Evolutionary conservation across 345 rosid genomes (phyloP).

Genomic region (Excoecaria agallocha): DNA sequence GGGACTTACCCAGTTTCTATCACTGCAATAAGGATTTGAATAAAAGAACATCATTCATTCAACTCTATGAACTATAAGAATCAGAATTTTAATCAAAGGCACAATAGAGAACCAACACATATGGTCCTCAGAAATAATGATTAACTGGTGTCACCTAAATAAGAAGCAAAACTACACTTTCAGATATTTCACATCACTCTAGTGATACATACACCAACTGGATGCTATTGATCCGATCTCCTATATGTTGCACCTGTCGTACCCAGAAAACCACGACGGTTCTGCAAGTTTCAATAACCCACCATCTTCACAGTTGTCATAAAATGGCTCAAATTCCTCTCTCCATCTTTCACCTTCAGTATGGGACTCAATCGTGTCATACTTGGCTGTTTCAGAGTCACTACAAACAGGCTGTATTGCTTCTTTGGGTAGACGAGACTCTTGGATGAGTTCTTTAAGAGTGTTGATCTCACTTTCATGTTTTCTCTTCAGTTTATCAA

Average conservation of each 20-base stretch:
- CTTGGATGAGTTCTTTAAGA: slow-evolving; percentile 39
- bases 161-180: slow-evolving; percentile 9
- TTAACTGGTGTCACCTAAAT: slow-evolving; percentile 5
- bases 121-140: slow-evolving; percentile 31
- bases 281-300: slow-evolving; percentile 58
- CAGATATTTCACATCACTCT: slow-evolving; percentile 25
- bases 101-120: slow-evolving; percentile 29
- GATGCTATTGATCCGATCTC: not conserved
- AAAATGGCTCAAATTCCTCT: slow-evolving; percentile 62
- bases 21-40: not conserved
- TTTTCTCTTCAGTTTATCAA: slow-evolving; percentile 53
- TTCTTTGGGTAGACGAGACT: slow-evolving; percentile 50
- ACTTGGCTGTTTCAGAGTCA: slow-evolving; percentile 41
- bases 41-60: slow-evolving; percentile 32
- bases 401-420: slow-evolving; percentile 31
- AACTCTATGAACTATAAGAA: slow-evolving; percentile 31
- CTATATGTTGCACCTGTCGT: slow-evolving; percentile 89
- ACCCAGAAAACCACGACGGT: slow-evolving; percentile 83
- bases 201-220: slow-evolving; percentile 24
- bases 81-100: slow-evolving; percentile 23
- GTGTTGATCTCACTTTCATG: slow-evolving; percentile 43
- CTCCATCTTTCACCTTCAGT: slow-evolving; percentile 57
- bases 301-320: slow-evolving; percentile 40
- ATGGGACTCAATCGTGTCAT: slow-evolving; percentile 46
- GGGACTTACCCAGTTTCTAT: not conserved